These are phyloP conservation scores for Leishmania lainsoni DNA, from an alignment of 208 protist genomes.

Conservation along the genomic window DNA sequence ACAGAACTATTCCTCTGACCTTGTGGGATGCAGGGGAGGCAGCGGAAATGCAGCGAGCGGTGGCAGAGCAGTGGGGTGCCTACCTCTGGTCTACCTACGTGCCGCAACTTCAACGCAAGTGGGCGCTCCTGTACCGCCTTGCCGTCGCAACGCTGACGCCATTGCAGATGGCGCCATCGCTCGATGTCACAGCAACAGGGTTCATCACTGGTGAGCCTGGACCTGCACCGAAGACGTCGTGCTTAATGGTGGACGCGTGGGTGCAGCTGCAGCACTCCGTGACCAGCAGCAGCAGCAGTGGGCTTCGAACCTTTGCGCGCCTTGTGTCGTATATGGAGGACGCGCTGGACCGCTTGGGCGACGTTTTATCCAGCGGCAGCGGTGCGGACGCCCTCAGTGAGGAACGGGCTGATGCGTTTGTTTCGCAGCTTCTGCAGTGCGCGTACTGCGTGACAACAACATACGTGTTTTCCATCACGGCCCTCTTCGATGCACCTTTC, in stretches of 20 bases:
- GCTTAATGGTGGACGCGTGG: slow-evolving; percentile 28
- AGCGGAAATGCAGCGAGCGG: slow-evolving; percentile 15
- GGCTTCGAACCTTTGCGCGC: not conserved
- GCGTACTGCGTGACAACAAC: slow-evolving; percentile 27
- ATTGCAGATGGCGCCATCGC: slow-evolving; percentile 7
- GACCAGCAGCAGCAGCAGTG: not conserved
- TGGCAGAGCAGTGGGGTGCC: slow-evolving; percentile 16
- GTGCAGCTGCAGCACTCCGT: slow-evolving; percentile 16
- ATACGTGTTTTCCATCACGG: slow-evolving; percentile 19
- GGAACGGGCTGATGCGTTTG: not conserved
- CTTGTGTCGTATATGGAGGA: slow-evolving; percentile 9
- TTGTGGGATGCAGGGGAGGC: slow-evolving; percentile 6
- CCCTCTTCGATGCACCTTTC: slow-evolving; percentile 27
- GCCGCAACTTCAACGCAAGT: slow-evolving; percentile 33
- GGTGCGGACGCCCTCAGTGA: not conserved
- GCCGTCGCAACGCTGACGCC: slow-evolving; percentile 20
- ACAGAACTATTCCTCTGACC: not conserved
- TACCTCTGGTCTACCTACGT: slow-evolving; percentile 30
- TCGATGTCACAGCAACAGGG: not conserved
- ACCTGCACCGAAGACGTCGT: not conserved
- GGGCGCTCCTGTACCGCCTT: slow-evolving; percentile 19
- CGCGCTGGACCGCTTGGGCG: not conserved
- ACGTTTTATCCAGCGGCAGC: not conserved
- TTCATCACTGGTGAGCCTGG: slow-evolving; percentile 18
- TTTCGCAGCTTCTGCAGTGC: slow-evolving; percentile 4